Base-by-base conservation (phyloP, 495 filamentous ascomycete species). In the Echria macrotheca region DNA sequence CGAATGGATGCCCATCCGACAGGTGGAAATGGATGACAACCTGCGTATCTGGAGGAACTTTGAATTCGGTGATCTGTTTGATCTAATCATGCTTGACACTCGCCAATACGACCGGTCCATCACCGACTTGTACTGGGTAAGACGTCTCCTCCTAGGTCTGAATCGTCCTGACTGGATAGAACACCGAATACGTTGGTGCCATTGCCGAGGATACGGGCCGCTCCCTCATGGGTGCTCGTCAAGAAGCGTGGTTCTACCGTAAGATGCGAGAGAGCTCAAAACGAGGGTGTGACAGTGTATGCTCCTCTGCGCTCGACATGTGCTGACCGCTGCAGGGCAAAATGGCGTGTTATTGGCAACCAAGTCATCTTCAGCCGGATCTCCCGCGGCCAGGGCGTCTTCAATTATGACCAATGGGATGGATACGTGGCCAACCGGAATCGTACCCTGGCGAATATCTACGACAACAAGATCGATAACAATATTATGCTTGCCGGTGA, bases 161-260 rank as follows among this genome's bases (percentile, higher is more conserved):
- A 37, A 17, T 5, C 9, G 14, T 8, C 7, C 35, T 37, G 35
- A 37, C 35, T 17, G 9, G 19, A 15, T 76, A 69, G 77, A 83
- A 84, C 56, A 69, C 68, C 7, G 67, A 79, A 14, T 84, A 83
- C 53, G 66, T 85, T 44, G 61, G 77, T 31, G 49, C 58, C 5
- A 78, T 85, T 49, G 69, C 70, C 52, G 70, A 82, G 59, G 79
- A 83, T 47, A 72, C 76, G 19, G 69, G 74, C 19, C 73, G 83
- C 19, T 69, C 76, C 2, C 53, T 85, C 25, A 84, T 87, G 81
- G 83, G 83, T 12, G 60, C 73, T 12, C 70, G 70, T 7, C 83
- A 87, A 60, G 83, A 87, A 54, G 64, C 73, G 46, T 87, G 83
- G 83, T 84, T 87, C 65, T 84, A 84, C 60, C 68, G 73, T 56